Evolutionary conservation across 202 grass and related monocot species (phyloP), one percentile per base, ranked within the genome.

Genomic region (Setaria italica): DNA sequence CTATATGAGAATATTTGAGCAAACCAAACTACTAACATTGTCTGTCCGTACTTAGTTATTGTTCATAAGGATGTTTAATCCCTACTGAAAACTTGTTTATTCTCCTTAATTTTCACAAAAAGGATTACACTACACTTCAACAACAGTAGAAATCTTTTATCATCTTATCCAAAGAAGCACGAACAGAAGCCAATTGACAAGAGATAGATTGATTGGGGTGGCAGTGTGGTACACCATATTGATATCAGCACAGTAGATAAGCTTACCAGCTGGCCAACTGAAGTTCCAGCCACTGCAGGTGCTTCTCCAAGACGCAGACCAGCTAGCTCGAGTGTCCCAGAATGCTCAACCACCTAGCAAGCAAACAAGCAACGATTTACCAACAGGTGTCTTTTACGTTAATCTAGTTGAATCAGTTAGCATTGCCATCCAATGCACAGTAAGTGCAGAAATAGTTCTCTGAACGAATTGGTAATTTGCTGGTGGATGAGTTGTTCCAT

Each of bases 281-380:
- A 91, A 81, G 86, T 95, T 82, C 20, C 81, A 84, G 80, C 89
- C 71, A 91, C 55, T 20, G 84, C 39, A 25, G 89, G 86, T 41
- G 51, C 63, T 82, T 89, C 84, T 83, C 75, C 59, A 0, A 62
- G 10, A 20, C 68, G 59, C 51, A 94, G 90, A 76, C 75, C 84
- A 77, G 84, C 1, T 53, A 93, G 72, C 53, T 95, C 91, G 3
- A 91, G 77, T 45, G 89, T 88, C 11, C 89, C 90, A 90, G 91
- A 94, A 79, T 95, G 89, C 79, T 94, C 93, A 25, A 94, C 15
- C 64, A 95, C 89, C 95, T 98, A 64, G n/a, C 51, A 56, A 64
- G 63, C 37, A 76, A 63, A 41, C 62, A 48, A 72, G 16, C 76
- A 71, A 68, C 7, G 47, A 48, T 46, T 83, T 51, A 77, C 15